phyloP scores from a whole-genome alignment of 306 rosid genomes.

The Begonia loranthoides region DNA sequence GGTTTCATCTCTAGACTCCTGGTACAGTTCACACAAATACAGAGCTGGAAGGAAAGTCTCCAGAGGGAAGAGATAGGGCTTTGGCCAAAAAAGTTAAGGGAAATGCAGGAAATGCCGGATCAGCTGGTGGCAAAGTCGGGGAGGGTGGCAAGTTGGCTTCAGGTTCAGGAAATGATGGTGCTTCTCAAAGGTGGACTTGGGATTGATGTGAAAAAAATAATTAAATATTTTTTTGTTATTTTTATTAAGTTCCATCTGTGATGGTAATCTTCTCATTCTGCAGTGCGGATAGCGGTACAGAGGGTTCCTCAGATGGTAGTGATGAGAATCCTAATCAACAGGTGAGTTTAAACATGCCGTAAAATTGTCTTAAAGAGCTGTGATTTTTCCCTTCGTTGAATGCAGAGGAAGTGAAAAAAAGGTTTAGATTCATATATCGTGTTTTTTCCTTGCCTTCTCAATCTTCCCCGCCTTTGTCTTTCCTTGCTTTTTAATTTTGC shows the following conservation, averaged over 20 bases:
- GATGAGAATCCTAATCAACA: constrained; percentile 76
- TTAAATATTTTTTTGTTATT: constrained; percentile 4
- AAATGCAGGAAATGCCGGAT: constrained; percentile 30
- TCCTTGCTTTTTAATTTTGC: too few relatives aligned
- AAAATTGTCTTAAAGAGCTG: too few relatives aligned
- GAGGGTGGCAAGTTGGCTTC: constrained; percentile 79
- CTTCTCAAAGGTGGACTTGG: constrained; percentile 64
- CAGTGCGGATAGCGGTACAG: constrained; percentile 83
- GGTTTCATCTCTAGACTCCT: constrained; percentile 41
- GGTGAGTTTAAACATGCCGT: constrained; percentile 22
- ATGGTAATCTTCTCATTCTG: constrained; percentile 2
- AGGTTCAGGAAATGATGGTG: constrained; percentile 82
- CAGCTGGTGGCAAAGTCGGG: constrained; percentile 44
- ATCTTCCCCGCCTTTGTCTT: too few relatives aligned
- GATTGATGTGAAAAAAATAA: neutral
- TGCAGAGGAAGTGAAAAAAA: too few relatives aligned
- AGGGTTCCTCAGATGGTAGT: constrained; percentile 78
- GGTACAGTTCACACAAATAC: constrained; percentile 23
- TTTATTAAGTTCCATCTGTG: neutral
- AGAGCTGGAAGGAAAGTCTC: constrained; percentile 50
- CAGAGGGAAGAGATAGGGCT: constrained; percentile 61
- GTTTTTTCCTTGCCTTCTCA: too few relatives aligned
- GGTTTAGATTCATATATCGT: too few relatives aligned
- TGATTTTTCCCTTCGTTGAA: too few relatives aligned
- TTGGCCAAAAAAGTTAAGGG: constrained; percentile 31